These are phyloP conservation scores for Pythium biforme DNA, from an alignment of 352 stramenopile genomes.

Conservation along the genomic window DNA sequence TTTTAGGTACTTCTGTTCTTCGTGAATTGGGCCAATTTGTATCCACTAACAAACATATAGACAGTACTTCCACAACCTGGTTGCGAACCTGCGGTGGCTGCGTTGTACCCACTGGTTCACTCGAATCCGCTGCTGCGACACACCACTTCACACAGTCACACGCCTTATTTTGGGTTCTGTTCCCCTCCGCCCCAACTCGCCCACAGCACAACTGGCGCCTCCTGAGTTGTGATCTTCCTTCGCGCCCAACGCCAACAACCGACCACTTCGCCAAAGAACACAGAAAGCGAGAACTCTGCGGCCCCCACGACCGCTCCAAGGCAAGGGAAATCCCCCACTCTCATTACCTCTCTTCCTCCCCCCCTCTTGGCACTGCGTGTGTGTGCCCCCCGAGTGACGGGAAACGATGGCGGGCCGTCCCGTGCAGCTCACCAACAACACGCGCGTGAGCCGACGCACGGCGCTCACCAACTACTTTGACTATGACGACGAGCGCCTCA, in stretches of 20 bases:
- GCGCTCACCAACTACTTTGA: slow-evolving; percentile 82
- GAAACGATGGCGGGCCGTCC: slow-evolving; percentile 17
- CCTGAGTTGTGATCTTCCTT: slow-evolving; percentile 1
- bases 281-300: not conserved
- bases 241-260: not conserved
- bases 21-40: not conserved
- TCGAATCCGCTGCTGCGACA: not conserved
- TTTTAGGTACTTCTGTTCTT: not conserved
- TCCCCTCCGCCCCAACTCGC: too few species aligned
- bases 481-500: slow-evolving; percentile 51
- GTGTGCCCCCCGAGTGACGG: too few species aligned
- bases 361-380: too few species aligned
- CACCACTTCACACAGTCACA: not conserved
- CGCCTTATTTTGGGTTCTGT: not conserved
- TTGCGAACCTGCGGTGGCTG: not conserved
- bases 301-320: not conserved
- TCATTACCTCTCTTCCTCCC: not conserved
- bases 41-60: not conserved
- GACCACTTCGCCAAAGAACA: not conserved
- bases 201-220: not conserved
- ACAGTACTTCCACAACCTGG: not conserved
- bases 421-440: slow-evolving; percentile 22
- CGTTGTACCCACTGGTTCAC: not conserved
- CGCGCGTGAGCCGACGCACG: slow-evolving; percentile 42
- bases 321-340: not conserved